phyloP scores from a whole-genome alignment of 2,329 filamentous ascomycete genomes.

The Aspergillus clavatus region DNA sequence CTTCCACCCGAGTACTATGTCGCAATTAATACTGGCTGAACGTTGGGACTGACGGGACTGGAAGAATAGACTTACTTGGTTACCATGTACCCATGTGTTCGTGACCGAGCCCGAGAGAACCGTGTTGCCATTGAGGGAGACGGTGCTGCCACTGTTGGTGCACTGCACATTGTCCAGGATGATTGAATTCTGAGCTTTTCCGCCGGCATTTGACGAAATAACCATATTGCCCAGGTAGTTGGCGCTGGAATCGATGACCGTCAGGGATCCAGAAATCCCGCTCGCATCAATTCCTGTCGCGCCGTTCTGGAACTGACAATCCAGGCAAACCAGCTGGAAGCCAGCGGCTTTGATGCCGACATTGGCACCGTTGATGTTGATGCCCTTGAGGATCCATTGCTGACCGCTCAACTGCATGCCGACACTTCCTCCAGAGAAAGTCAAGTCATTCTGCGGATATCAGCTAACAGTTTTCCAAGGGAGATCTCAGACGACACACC shows the following conservation, averaged over 20 bases:
- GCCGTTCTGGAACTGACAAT: conserved; percentile 21
- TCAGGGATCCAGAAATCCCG: conserved; percentile 19
- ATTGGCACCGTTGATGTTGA: conserved; percentile 58
- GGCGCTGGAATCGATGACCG: conserved; percentile 18
- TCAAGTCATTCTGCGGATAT: conserved; percentile 18
- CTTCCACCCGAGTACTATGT: no score
- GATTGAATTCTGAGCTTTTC: conserved; percentile 28
- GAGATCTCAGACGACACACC: conserved; percentile 22
- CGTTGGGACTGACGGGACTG: no score
- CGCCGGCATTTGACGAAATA: conserved; percentile 21
- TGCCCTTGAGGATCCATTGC: conserved; percentile 41
- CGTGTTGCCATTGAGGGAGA: conserved; percentile 20
- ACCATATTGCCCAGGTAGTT: conserved; percentile 14
- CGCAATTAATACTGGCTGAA: no score
- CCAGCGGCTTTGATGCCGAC: conserved; percentile 45
- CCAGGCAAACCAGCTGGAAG: conserved; percentile 23
- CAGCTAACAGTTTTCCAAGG: not conserved
- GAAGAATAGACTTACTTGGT: conserved; percentile 24
- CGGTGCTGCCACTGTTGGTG: conserved; percentile 22
- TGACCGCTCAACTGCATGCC: conserved; percentile 31
- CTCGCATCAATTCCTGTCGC: conserved; percentile 21
- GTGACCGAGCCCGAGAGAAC: conserved; percentile 17
- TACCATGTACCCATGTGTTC: conserved; percentile 31
- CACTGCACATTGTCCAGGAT: conserved; percentile 29
- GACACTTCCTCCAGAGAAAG: conserved; percentile 27